Percentiles rank a stretch among this genome's conserved stretches.
These are phyloP conservation scores for Panaeolus papilionaceus DNA, from an alignment of 768 basidiomycete genomes.

Conservation along the genomic window DNA sequence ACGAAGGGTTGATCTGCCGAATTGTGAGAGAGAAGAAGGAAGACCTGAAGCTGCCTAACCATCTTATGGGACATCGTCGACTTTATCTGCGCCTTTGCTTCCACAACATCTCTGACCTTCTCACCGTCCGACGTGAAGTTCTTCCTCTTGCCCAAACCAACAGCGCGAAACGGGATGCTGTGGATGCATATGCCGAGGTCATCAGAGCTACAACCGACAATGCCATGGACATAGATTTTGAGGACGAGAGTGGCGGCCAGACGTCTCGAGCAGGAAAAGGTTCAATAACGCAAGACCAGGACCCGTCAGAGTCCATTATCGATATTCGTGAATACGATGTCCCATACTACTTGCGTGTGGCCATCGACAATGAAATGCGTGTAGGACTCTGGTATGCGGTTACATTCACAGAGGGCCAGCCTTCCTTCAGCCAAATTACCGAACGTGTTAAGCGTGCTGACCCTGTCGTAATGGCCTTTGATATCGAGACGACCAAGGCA, in stretches of 20 bases:
- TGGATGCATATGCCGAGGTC: conserved; percentile 98
- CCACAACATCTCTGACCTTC: conserved; percentile 91
- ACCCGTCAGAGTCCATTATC: conserved; percentile 92
- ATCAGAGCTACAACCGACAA: conserved; percentile 79
- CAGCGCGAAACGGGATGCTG: conserved; percentile 89
- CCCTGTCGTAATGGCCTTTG: conserved; percentile 98
- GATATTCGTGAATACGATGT: conserved; percentile 97
- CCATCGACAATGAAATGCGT: conserved; percentile 97
- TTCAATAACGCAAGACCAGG: conserved; percentile 57
- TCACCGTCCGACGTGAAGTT: conserved; percentile 86
- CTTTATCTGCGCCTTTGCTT: conserved; percentile 90
- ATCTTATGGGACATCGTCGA: conserved; percentile 92
- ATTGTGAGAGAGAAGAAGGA: conserved; percentile 87
- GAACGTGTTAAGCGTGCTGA: conserved; percentile 98
- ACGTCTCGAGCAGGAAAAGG: conserved; percentile 37
- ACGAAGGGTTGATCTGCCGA: conserved; percentile 84
- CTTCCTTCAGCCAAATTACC: conserved; percentile 68
- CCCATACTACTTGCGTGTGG: conserved; percentile 97
- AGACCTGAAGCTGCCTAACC: conserved; percentile 94
- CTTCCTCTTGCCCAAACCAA: conserved; percentile 91
- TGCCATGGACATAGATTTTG: conserved; percentile 70
- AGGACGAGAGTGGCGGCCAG: conserved; percentile 60
- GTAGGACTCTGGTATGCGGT: conserved; percentile 98
- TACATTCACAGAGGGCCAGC: conserved; percentile 81
- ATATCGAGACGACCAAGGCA: conserved; percentile 99